These are phyloP conservation scores for Cladobotryum mycophilum DNA, from an alignment of 2,329 filamentous ascomycete genomes.

Conservation along the genomic window DNA sequence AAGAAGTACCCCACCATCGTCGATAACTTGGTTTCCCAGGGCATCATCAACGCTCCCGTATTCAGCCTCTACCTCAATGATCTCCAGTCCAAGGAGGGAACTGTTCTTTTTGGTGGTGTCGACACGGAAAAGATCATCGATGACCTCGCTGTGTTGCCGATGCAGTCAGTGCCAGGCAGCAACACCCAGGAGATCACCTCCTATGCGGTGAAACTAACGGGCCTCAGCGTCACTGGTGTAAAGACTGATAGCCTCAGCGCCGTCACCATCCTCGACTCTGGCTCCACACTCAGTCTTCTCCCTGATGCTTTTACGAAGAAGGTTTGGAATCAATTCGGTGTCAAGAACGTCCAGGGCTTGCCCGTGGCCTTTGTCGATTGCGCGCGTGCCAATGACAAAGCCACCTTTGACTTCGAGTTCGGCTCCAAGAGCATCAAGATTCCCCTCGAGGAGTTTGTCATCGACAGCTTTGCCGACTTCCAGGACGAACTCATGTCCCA, in stretches of 20 bases:
- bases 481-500: constrained; percentile 37
- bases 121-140: constrained; percentile 68
- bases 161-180: constrained; percentile 41
- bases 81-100: constrained; percentile 56
- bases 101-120: constrained; percentile 72
- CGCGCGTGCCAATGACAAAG: constrained; percentile 35
- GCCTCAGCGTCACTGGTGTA: constrained; percentile 34
- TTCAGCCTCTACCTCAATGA: constrained; percentile 69
- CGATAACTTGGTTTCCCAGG: constrained; percentile 56
- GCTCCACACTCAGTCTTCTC: constrained; percentile 63
- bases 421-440: constrained; percentile 42
- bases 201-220: constrained; percentile 30
- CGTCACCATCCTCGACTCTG: constrained; percentile 65
- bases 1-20: constrained; percentile 53
- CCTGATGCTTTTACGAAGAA: constrained; percentile 51
- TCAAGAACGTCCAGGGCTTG: constrained; percentile 32
- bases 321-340: constrained; percentile 47
- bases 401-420: constrained; percentile 48
- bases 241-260: constrained; percentile 34
- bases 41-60: constrained; percentile 54
- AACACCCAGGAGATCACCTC: constrained; percentile 34
- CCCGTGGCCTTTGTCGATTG: constrained; percentile 50
- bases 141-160: constrained; percentile 33
- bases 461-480: constrained; percentile 34
- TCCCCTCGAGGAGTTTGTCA: constrained; percentile 46